Percentiles rank a stretch among this genome's conserved stretches.
Conservation (phyloP, 225 moss, liverwort and hornwort species). For the Lunularia cruciata region DNA sequence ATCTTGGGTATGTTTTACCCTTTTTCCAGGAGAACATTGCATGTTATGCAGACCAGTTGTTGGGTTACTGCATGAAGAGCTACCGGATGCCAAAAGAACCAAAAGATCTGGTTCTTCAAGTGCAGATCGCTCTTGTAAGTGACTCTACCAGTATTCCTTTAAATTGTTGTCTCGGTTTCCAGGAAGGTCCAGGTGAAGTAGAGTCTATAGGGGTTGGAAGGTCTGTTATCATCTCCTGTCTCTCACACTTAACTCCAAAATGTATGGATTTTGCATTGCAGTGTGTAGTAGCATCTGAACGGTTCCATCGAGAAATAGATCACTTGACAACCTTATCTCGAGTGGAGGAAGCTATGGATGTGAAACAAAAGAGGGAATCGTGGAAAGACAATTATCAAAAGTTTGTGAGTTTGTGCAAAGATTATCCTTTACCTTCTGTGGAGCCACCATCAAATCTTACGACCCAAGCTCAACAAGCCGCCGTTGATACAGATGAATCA, state of each 20-base stretch:
- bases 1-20: not conserved
- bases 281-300: slow-evolving; percentile 37
- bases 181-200: too few species aligned
- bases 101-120: slow-evolving; percentile 38
- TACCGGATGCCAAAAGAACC: slow-evolving; percentile 44
- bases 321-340: slow-evolving; percentile 16
- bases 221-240: too few species aligned
- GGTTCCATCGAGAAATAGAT: slow-evolving; percentile 20
- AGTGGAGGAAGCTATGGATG: slow-evolving; percentile 26
- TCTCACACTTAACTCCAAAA: too few species aligned
- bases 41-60: slow-evolving; percentile 27
- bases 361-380: slow-evolving; percentile 20
- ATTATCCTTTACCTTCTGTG: slow-evolving; percentile 2
- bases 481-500: not conserved
- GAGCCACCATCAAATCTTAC: not conserved
- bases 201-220: too few species aligned
- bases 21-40: slow-evolving; percentile 29
- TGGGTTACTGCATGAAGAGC: slow-evolving; percentile 37
- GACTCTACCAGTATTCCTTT: not conserved
- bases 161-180: not conserved
- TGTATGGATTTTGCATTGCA: slow-evolving; percentile 16
- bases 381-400: slow-evolving; percentile 24
- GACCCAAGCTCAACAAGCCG: not conserved
- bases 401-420: slow-evolving; percentile 29
- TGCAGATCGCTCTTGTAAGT: slow-evolving; percentile 43